Conservation (phyloP, 1,284 basidiomycete species). For the Pseudozyma sp. region DNA sequence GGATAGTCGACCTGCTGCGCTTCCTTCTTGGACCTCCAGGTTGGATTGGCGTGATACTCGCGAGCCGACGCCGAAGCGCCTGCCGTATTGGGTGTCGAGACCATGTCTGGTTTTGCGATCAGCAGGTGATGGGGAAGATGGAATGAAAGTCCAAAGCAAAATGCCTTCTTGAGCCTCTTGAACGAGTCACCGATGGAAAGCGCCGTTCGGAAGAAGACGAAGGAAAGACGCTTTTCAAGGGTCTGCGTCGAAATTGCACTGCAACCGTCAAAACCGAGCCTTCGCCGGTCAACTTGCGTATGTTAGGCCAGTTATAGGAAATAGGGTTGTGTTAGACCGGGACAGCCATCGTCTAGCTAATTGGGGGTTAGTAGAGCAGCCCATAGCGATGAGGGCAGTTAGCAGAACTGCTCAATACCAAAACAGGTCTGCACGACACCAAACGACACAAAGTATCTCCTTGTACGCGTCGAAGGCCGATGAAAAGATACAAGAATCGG, state of each 20-base stretch:
- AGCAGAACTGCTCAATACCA: too few species aligned
- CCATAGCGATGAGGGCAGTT: too few species aligned
- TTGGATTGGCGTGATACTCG: slow-evolving; percentile 45
- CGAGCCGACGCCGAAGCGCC: slow-evolving; percentile 24
- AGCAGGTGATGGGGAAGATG: background rate
- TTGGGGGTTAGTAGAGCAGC: too few species aligned
- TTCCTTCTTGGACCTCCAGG: slow-evolving; percentile 62
- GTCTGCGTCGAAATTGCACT: slow-evolving; percentile 22
- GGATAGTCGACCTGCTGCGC: slow-evolving; percentile 65
- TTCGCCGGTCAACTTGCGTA: background rate
- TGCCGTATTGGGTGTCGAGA: slow-evolving; percentile 1
- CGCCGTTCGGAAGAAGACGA: background rate
- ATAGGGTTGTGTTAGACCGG: too few species aligned
- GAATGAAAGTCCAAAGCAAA: background rate
- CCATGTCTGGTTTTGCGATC: slow-evolving; percentile 19
- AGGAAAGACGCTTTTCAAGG: slow-evolving; percentile 10
- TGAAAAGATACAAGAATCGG: too few species aligned
- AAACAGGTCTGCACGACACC: too few species aligned
- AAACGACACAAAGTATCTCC: too few species aligned
- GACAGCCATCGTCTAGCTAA: too few species aligned
- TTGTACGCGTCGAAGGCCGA: too few species aligned
- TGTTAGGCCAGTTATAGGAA: slow-evolving; percentile 1
- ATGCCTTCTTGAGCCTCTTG: background rate
- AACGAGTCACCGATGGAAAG: background rate
- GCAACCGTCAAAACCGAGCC: slow-evolving; percentile 22